phyloP scores from a whole-genome alignment of 139 green algal species.

The Volvox reticuliferus region DNA sequence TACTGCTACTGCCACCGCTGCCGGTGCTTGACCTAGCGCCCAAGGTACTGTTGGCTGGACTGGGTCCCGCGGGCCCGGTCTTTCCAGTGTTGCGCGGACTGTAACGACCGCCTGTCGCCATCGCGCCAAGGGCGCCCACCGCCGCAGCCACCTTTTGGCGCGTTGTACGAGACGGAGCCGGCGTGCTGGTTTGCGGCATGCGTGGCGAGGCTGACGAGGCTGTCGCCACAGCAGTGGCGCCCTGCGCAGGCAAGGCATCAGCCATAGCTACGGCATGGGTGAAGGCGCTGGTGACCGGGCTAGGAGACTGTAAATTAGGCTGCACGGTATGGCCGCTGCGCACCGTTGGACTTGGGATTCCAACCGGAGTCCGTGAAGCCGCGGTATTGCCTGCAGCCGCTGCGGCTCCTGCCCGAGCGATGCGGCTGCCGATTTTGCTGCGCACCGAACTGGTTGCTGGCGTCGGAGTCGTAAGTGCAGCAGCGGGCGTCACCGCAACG shows the following conservation, averaged over 20 bases:
- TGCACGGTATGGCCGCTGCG: not conserved
- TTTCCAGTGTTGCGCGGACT: not conserved
- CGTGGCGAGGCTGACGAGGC: not conserved
- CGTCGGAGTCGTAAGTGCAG: not conserved
- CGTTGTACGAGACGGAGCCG: not conserved
- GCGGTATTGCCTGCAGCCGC: not conserved
- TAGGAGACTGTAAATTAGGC: not conserved
- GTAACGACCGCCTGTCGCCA: not conserved
- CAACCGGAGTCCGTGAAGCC: not conserved
- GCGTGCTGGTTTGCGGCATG: not conserved
- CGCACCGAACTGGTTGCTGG: not conserved
- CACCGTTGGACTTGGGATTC: not conserved
- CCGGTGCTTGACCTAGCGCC: not conserved
- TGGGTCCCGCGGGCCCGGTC: not conserved
- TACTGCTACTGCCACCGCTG: not conserved
- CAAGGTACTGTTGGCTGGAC: not conserved
- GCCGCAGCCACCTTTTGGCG: constrained; percentile 8
- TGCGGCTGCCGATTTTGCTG: constrained; percentile 27
- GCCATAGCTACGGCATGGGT: not conserved
- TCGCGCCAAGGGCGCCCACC: not conserved
- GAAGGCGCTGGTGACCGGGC: not conserved
- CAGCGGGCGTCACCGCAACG: not conserved
- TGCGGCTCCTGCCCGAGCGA: not conserved
- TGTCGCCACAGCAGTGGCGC: not conserved
- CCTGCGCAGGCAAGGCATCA: too few relatives aligned